Percentiles rank a stretch among this genome's conserved stretches.
These are phyloP conservation scores for Aspergillus incahuasiensis DNA, from an alignment of 495 filamentous ascomycete genomes.

Conservation along the genomic window DNA sequence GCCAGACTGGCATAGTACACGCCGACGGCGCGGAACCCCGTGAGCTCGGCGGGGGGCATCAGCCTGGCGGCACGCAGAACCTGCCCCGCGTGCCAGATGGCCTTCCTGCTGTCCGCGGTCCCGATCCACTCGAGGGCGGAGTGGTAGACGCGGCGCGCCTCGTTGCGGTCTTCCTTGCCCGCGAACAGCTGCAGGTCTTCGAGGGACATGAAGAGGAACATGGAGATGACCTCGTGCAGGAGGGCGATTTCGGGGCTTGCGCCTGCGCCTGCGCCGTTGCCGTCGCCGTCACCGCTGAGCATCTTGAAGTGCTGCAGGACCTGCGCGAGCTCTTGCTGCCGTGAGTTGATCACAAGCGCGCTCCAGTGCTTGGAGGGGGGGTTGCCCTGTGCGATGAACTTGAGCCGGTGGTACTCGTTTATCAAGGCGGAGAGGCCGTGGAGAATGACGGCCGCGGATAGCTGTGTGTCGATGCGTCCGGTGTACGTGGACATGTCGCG, in stretches of 20 bases:
- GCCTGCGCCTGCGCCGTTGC: slow-evolving; percentile 7
- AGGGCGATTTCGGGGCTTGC: slow-evolving; percentile 34
- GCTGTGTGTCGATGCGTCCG: slow-evolving; percentile 44
- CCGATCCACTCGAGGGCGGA: slow-evolving; percentile 50
- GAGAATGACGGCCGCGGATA: slow-evolving; percentile 48
- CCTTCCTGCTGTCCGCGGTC: slow-evolving; percentile 46
- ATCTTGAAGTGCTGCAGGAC: slow-evolving; percentile 42
- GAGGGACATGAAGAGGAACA: slow-evolving; percentile 57
- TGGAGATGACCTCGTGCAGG: slow-evolving; percentile 50
- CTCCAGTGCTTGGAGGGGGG: slow-evolving; percentile 35
- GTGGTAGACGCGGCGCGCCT: slow-evolving; percentile 50
- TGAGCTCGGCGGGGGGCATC: slow-evolving; percentile 32
- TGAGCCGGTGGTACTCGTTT: slow-evolving; percentile 55
- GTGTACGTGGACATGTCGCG: slow-evolving; percentile 44
- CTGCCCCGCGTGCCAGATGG: slow-evolving; percentile 62
- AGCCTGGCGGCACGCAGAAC: slow-evolving; percentile 48
- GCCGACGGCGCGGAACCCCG: slow-evolving; percentile 55
- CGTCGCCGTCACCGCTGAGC: slow-evolving; percentile 12
- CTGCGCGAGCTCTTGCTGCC: slow-evolving; percentile 47
- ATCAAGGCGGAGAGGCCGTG: slow-evolving; percentile 56
- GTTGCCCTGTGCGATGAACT: slow-evolving; percentile 39
- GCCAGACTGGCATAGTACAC: slow-evolving; percentile 57
- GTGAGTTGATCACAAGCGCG: slow-evolving; percentile 45
- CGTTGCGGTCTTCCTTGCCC: slow-evolving; percentile 58
- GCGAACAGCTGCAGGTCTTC: slow-evolving; percentile 63